These are phyloP conservation scores for Apiotrichum porosum DNA, from an alignment of 1,284 basidiomycete species.

Conservation along the genomic window DNA sequence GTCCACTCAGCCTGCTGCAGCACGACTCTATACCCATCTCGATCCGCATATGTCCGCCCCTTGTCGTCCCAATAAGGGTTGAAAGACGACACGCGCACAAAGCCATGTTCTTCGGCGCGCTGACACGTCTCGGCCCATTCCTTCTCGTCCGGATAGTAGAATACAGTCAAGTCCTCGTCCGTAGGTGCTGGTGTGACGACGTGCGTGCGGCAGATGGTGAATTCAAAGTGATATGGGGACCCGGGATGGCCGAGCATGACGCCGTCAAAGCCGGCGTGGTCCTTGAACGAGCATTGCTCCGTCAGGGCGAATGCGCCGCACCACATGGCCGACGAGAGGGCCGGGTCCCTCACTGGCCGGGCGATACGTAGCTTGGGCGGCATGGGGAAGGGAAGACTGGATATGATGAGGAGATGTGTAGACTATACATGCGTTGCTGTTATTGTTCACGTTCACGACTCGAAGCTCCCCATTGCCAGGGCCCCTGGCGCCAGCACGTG, in stretches of 20 bases:
- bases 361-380: slow-evolving; percentile 9
- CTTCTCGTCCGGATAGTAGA: slow-evolving; percentile 4
- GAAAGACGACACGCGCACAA: background rate
- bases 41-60: slow-evolving; percentile 6
- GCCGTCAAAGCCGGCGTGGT: slow-evolving; percentile 7
- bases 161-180: slow-evolving; percentile 10
- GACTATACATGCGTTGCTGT: background rate
- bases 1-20: slow-evolving; percentile 2
- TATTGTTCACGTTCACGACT: too few species aligned
- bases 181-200: slow-evolving; percentile 1
- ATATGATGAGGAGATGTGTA: background rate
- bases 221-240: slow-evolving; percentile 10
- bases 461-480: too few species aligned
- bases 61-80: slow-evolving; percentile 12
- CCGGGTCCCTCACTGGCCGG: slow-evolving; percentile 6
- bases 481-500: too few species aligned
- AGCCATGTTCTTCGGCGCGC: background rate
- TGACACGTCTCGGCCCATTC: slow-evolving; percentile 3
- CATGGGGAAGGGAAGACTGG: background rate
- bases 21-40: slow-evolving; percentile 12
- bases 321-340: background rate
- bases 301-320: slow-evolving; percentile 1
- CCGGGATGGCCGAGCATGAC: slow-evolving; percentile 8
- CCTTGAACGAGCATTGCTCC: background rate
- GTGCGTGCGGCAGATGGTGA: background rate